Evolutionary conservation across 139 green algal species (phyloP).

Genomic region (Tetratostichococcus sp.): DNA sequence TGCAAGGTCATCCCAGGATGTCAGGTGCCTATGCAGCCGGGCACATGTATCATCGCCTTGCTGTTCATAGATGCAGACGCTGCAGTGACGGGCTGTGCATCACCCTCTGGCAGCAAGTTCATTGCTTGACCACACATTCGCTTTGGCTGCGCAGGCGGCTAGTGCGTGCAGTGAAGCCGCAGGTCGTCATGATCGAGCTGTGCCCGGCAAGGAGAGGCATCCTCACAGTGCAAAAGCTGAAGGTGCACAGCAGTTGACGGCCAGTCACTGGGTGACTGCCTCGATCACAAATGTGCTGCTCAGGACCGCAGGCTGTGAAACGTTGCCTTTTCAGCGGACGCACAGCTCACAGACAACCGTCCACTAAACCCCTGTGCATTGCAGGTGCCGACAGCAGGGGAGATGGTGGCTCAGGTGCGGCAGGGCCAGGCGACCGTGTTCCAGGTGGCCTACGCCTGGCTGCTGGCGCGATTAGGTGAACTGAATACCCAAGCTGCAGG

Average conservation of each 20-base stretch:
- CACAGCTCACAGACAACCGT: not conserved
- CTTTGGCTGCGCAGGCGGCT: not conserved
- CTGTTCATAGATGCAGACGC: not conserved
- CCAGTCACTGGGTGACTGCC: no score
- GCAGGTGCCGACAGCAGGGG: not conserved
- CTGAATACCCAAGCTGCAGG: no score
- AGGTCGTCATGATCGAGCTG: conserved; percentile 27
- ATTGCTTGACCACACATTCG: not conserved
- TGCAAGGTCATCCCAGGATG: conserved; percentile 13
- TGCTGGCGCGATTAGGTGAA: conserved; percentile 37
- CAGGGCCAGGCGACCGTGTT: conserved; percentile 33
- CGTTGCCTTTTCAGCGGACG: no score
- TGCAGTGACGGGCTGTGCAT: not conserved
- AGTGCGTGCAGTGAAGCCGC: conserved; percentile 14
- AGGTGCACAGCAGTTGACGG: not conserved
- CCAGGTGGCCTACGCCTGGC: conserved; percentile 47
- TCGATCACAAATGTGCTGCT: no score
- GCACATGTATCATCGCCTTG: not conserved
- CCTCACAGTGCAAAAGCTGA: conserved; percentile 1
- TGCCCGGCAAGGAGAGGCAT: conserved; percentile 14
- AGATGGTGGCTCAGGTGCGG: not conserved
- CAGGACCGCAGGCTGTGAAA: no score
- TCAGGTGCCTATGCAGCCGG: not conserved
- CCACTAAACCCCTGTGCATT: no score
- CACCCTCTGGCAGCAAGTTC: not conserved